A percentile compares a stretch with the other conserved stretches of the same genome.
Evolutionary conservation across 129 eudicot species (phyloP).

Genomic region (Ambrosia trifida): DNA sequence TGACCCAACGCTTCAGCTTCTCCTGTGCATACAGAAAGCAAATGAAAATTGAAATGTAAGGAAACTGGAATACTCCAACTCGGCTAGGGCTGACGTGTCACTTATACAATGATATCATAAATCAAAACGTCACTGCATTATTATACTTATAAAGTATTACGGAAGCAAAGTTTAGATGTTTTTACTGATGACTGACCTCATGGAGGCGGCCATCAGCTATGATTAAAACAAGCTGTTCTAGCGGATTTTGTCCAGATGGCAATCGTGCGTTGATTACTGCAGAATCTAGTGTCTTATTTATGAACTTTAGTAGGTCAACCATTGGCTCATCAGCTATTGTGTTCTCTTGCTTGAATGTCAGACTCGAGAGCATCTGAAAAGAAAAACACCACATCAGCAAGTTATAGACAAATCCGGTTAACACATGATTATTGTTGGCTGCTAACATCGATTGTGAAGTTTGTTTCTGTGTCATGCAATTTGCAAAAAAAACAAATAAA

Average conservation of each 20-base stretch:
- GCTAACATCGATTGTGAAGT: not conserved
- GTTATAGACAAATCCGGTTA: not conserved
- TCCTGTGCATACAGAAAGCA: slow-evolving; percentile 43
- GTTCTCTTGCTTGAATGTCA: slow-evolving; percentile 93
- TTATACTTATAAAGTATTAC: no score
- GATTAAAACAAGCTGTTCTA: slow-evolving; percentile 90
- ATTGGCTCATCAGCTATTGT: slow-evolving; percentile 83
- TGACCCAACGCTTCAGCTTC: slow-evolving; percentile 66
- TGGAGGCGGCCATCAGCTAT: slow-evolving; percentile 91
- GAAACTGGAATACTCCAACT: no score
- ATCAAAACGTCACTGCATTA: not conserved
- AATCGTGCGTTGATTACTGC: slow-evolving; percentile 73
- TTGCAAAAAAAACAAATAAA: not conserved
- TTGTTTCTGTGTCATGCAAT: not conserved
- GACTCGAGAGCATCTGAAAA: slow-evolving; percentile 81
- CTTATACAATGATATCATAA: slow-evolving; percentile 55
- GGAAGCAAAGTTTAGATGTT: not conserved
- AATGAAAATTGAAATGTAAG: not conserved
- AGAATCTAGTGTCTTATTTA: slow-evolving; percentile 70
- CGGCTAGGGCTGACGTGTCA: slow-evolving; percentile 63
- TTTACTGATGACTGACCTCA: slow-evolving; percentile 36
- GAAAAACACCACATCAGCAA: no score
- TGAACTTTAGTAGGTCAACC: slow-evolving; percentile 77
- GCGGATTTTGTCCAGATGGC: slow-evolving; percentile 84
- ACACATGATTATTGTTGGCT: not conserved